Conservation (phyloP, 495 filamentous ascomycete species). For the Filosporella fistucella region DNA sequence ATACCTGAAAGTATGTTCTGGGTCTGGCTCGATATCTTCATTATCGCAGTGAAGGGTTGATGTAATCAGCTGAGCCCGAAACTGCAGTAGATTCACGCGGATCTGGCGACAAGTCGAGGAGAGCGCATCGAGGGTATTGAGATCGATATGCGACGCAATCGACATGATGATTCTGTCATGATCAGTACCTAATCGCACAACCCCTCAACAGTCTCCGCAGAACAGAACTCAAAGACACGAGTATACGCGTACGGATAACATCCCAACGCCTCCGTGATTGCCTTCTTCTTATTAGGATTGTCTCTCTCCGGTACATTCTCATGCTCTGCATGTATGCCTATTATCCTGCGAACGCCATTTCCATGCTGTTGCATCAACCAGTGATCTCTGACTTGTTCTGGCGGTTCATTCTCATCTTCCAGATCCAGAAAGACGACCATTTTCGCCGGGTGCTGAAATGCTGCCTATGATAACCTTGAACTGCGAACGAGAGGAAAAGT, state of each 20-base stretch:
- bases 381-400: constrained; percentile 15
- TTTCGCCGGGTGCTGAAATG: not conserved
- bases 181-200: constrained; percentile 1
- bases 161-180: constrained; percentile 64
- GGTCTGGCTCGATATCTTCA: constrained; percentile 45
- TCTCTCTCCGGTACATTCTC: constrained; percentile 32
- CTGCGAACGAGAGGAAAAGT: not conserved
- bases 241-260: constrained; percentile 76
- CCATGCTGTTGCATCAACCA: constrained; percentile 9
- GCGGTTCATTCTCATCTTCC: constrained; percentile 42
- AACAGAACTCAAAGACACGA: too few species aligned
- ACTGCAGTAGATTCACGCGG: constrained; percentile 68
- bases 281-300: constrained; percentile 58
- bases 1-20: constrained; percentile 43
- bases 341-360: constrained; percentile 1
- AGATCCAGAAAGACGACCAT: constrained; percentile 67
- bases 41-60: constrained; percentile 76
- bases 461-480: constrained; percentile 4
- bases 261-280: constrained; percentile 71
- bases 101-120: constrained; percentile 78
- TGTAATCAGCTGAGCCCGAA: constrained; percentile 62
- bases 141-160: constrained; percentile 70
- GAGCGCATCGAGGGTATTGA: constrained; percentile 78
- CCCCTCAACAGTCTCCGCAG: constrained; percentile 1
- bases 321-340: too few species aligned